Conservation (phyloP, 495 filamentous ascomycete species). For the Neurospora sp. region DNA sequence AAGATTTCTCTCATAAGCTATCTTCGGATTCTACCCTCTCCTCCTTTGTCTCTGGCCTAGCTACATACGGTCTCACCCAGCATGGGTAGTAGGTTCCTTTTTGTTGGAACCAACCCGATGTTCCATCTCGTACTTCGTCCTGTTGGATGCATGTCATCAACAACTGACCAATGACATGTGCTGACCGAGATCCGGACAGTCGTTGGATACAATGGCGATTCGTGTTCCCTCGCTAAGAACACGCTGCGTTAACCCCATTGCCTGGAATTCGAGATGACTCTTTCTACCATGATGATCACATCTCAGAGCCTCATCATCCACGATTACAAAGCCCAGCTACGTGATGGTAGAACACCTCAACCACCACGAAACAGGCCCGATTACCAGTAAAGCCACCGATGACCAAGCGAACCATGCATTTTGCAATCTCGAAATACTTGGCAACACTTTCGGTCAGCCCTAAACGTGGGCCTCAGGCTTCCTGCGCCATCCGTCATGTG, state of each 20-base stretch:
- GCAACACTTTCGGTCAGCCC: neutral
- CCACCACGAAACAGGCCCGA: neutral
- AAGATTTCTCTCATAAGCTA: neutral
- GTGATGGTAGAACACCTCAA: neutral
- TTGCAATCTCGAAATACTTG: neutral
- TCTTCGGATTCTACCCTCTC: neutral
- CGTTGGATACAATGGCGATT: neutral
- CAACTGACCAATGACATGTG: neutral
- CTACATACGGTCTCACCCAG: neutral
- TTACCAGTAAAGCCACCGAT: neutral
- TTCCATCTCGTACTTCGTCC: neutral
- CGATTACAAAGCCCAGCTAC: neutral
- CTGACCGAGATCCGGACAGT: neutral
- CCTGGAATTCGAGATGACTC: neutral
- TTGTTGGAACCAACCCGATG: neutral
- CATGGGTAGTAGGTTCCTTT: neutral
- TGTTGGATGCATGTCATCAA: neutral
- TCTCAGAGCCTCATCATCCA: neutral
- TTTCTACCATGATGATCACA: neutral
- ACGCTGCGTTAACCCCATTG: neutral
- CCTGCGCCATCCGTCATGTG: neutral
- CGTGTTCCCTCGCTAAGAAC: neutral
- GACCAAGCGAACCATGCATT: neutral
- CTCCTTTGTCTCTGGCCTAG: neutral
- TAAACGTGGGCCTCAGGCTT: neutral